phyloP scores from a whole-genome alignment of 2,329 filamentous ascomycete species.

The Penicillium sp. region DNA sequence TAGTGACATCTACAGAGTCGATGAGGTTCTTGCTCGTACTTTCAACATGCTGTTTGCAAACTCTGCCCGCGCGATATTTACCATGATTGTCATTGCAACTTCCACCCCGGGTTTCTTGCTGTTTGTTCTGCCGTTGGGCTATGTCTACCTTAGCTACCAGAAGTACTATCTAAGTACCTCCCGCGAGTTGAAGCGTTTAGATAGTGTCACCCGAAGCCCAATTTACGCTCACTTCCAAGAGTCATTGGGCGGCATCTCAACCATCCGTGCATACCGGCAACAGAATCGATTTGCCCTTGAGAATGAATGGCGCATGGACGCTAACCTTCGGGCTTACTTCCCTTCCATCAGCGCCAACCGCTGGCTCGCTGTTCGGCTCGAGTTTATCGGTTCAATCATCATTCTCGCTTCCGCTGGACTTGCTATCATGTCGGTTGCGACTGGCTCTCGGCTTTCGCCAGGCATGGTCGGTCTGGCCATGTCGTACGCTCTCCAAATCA shows the following conservation, averaged over 20 bases:
- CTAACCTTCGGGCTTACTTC: slow-evolving; percentile 91
- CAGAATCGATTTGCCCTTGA: slow-evolving; percentile 83
- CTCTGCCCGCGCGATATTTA: slow-evolving; percentile 73
- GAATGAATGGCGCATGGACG: slow-evolving; percentile 96
- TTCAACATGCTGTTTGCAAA: slow-evolving; percentile 97
- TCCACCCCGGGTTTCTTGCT: slow-evolving; percentile 77
- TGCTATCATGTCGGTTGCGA: slow-evolving; percentile 74
- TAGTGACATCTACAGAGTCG: slow-evolving; percentile 66
- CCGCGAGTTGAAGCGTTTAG: slow-evolving; percentile 90
- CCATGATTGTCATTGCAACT: slow-evolving; percentile 77
- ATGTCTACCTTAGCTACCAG: slow-evolving; percentile 88
- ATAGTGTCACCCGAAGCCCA: slow-evolving; percentile 91
- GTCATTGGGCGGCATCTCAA: slow-evolving; percentile 87
- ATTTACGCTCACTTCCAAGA: slow-evolving; percentile 99
- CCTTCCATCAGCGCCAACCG: slow-evolving; percentile 91
- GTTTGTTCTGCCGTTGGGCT: slow-evolving; percentile 75
- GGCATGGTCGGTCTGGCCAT: slow-evolving; percentile 89
- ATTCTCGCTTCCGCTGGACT: slow-evolving; percentile 85
- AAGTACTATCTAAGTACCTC: slow-evolving; percentile 96
- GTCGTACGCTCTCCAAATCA: slow-evolving; percentile 97
- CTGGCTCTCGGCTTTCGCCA: slow-evolving; percentile 60
- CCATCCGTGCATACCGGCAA: slow-evolving; percentile 92
- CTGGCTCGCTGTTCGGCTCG: slow-evolving; percentile 91
- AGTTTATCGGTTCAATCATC: slow-evolving; percentile 92
- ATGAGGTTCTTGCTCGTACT: slow-evolving; percentile 90